A percentile compares a stretch with the other conserved stretches of the same genome.
These are phyloP conservation scores for Neckera pumila DNA, from an alignment of 225 moss, liverwort and hornwort species.

Conservation along the genomic window DNA sequence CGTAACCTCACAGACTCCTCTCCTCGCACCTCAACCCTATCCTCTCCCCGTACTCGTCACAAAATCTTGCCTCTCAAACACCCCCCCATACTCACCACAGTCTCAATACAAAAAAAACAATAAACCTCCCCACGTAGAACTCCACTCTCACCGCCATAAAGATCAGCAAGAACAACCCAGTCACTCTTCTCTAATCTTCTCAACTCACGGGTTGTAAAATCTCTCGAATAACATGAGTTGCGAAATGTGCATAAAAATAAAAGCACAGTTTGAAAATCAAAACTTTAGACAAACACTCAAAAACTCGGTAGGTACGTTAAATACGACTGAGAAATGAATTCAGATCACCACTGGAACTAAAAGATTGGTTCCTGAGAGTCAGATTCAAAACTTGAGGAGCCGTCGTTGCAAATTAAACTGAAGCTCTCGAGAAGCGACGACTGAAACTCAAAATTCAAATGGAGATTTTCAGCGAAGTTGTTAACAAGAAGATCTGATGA, in stretches of 20 bases:
- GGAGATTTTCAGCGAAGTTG: background rate
- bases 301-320: too few species aligned
- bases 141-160: background rate
- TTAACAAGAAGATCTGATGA: background rate
- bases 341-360: background rate
- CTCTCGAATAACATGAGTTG: background rate
- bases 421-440: background rate
- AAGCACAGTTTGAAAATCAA: too few species aligned
- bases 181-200: background rate
- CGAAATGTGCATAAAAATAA: background rate
- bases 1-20: background rate
- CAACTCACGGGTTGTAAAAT: background rate
- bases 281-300: background rate
- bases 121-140: background rate
- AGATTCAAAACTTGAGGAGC: too few species aligned
- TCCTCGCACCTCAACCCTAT: background rate
- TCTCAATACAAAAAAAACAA: background rate
- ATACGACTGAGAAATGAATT: background rate
- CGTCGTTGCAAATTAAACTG: background rate
- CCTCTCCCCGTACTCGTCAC: background rate
- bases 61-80: background rate
- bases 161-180: background rate
- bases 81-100: background rate
- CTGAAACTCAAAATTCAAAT: background rate
- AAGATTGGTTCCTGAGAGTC: background rate